Percentiles rank a stretch among this genome's conserved stretches.
These are phyloP conservation scores for Pestalotiopsis sp. DNA, from an alignment of 2,329 filamentous ascomycete genomes.

Conservation along the genomic window DNA sequence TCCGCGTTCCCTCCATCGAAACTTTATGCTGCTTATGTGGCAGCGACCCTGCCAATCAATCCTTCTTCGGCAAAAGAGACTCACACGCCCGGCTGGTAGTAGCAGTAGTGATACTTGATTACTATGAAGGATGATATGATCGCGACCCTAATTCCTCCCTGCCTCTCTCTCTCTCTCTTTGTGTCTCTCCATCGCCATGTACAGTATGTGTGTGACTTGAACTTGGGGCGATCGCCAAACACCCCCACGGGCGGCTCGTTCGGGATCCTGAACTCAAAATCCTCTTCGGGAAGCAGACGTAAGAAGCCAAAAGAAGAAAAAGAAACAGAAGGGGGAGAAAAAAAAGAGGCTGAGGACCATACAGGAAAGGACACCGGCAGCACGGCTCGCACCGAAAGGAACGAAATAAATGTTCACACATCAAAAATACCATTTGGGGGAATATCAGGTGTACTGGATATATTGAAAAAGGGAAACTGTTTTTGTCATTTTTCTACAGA, in stretches of 20 bases:
- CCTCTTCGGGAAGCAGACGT: background rate
- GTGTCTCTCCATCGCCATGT: too few relatives aligned
- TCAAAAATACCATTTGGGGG: background rate
- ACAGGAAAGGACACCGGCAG: background rate
- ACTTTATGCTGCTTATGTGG: background rate
- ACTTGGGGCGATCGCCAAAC: background rate
- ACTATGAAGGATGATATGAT: background rate
- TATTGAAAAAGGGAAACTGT: background rate
- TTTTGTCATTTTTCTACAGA: too few relatives aligned
- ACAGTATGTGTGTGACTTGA: too few relatives aligned
- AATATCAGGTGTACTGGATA: background rate
- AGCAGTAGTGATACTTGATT: background rate
- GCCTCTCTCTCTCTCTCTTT: too few relatives aligned
- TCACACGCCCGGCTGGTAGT: background rate
- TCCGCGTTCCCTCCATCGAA: background rate
- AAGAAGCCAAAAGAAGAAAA: background rate
- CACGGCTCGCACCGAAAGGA: background rate
- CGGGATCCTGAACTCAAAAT: background rate
- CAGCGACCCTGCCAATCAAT: background rate
- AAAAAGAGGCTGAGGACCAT: background rate
- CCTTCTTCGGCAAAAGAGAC: background rate
- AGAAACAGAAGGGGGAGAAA: background rate
- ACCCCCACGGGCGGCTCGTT: slow-evolving; percentile 6
- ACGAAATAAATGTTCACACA: background rate
- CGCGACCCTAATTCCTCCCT: background rate